These are phyloP conservation scores for Ruellia speciosa DNA, from an alignment of 305 asterid genomes.

Conservation along the genomic window DNA sequence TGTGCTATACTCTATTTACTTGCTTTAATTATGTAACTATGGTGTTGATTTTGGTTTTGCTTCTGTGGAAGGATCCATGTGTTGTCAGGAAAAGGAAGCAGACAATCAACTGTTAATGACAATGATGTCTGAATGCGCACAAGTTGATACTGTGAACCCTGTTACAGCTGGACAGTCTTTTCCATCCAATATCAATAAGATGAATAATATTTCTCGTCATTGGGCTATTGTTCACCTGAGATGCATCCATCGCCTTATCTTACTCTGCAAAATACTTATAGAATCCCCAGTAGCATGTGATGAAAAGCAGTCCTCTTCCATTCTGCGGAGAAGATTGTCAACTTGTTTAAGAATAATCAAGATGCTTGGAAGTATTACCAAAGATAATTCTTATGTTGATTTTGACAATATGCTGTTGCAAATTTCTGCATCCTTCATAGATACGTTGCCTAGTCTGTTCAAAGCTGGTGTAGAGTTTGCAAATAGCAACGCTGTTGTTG, in stretches of 20 bases:
- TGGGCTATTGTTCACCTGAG: slow-evolving; percentile 81
- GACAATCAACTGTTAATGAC: slow-evolving; percentile 51
- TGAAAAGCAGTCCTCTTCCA: slow-evolving; percentile 48
- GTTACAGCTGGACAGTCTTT: slow-evolving; percentile 33
- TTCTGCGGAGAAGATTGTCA: slow-evolving; percentile 57
- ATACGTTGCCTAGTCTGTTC: slow-evolving; percentile 53
- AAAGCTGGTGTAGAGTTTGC: slow-evolving; percentile 54
- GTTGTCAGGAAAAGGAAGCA: slow-evolving; percentile 66
- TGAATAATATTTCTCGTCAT: slow-evolving; percentile 54
- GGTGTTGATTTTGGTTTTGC: slow-evolving; percentile 18
- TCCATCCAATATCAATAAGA: slow-evolving; percentile 37
- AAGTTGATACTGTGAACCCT: slow-evolving; percentile 40
- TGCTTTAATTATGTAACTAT: slow-evolving; percentile 3
- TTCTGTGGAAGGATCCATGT: slow-evolving; percentile 51
- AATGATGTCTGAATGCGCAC: slow-evolving; percentile 55
- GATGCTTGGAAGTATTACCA: slow-evolving; percentile 56
- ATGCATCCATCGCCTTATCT: slow-evolving; percentile 59
- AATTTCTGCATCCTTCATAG: slow-evolving; percentile 57
- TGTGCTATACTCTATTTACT: slow-evolving; percentile 15
- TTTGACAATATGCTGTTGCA: slow-evolving; percentile 54
- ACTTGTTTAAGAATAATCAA: slow-evolving; percentile 61
- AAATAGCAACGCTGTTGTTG: slow-evolving; percentile 46
- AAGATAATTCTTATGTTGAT: slow-evolving; percentile 46
- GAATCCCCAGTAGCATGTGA: slow-evolving; percentile 43
- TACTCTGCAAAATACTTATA: slow-evolving; percentile 49